Evolutionary conservation across 2,329 filamentous ascomycete genomes (phyloP).

Genomic region (Aspergillus tamarii): DNA sequence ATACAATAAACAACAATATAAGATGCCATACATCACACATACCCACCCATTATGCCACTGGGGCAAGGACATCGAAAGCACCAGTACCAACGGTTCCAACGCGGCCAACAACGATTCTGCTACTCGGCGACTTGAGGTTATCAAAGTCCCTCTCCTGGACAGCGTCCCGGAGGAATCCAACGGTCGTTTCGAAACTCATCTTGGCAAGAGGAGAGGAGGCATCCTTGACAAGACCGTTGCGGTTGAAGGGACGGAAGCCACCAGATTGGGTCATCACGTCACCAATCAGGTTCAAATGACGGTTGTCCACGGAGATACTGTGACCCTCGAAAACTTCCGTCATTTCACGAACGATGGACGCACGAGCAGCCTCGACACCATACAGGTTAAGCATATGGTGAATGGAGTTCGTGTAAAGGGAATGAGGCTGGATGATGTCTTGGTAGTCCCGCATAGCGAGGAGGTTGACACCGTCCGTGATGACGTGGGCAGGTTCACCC

Average conservation of each 20-base stretch:
- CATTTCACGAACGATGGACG: slow-evolving; percentile 84
- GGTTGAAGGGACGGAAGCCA: slow-evolving; percentile 87
- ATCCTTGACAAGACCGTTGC: slow-evolving; percentile 77
- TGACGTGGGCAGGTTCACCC: slow-evolving; percentile 57
- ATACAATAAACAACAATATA: slow-evolving; percentile 21
- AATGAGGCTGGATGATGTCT: slow-evolving; percentile 82
- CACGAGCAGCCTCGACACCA: slow-evolving; percentile 89
- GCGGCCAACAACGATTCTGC: slow-evolving; percentile 83
- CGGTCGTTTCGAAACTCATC: slow-evolving; percentile 99
- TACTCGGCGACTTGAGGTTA: slow-evolving; percentile 80
- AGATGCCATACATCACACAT: slow-evolving; percentile 14
- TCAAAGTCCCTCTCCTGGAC: slow-evolving; percentile 90
- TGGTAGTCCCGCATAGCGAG: slow-evolving; percentile 87
- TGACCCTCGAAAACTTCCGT: slow-evolving; percentile 83
- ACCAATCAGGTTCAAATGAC: slow-evolving; percentile 92
- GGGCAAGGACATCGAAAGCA: slow-evolving; percentile 80
- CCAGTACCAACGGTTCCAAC: slow-evolving; percentile 86
- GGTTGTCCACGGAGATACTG: slow-evolving; percentile 87
- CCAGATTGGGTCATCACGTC: slow-evolving; percentile 98
- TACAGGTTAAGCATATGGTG: slow-evolving; percentile 81
- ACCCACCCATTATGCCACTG: slow-evolving; percentile 42
- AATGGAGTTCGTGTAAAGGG: slow-evolving; percentile 90
- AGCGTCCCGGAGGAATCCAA: slow-evolving; percentile 90
- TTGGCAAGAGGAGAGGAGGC: slow-evolving; percentile 93
- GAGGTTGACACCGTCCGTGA: slow-evolving; percentile 85